Percentiles rank a stretch among this genome's conserved stretches.
These are phyloP conservation scores for Globisporangium apiculatum DNA, from an alignment of 352 stramenopile genomes.

Conservation along the genomic window DNA sequence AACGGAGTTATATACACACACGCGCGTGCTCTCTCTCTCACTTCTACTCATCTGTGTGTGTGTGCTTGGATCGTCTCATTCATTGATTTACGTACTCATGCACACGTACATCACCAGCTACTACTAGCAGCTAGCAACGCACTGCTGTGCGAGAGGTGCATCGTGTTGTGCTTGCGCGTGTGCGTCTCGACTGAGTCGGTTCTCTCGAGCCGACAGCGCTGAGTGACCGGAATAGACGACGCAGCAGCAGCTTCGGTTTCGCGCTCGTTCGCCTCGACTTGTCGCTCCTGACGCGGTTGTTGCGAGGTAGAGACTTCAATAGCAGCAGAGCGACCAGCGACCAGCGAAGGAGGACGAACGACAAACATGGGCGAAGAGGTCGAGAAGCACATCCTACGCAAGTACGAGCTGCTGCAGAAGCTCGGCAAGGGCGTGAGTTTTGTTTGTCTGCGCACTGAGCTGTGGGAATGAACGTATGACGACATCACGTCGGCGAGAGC, in stretches of 20 bases:
- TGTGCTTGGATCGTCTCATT: background rate
- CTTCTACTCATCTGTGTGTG: background rate
- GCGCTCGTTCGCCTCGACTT: too few relatives aligned
- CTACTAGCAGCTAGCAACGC: too few relatives aligned
- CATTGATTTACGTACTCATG: background rate
- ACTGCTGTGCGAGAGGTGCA: too few relatives aligned
- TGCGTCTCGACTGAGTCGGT: too few relatives aligned
- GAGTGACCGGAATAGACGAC: too few relatives aligned
- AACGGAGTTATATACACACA: background rate
- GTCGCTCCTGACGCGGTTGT: too few relatives aligned
- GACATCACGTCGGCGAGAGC: too few relatives aligned
- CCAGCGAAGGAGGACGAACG: background rate
- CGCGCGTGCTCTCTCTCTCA: background rate
- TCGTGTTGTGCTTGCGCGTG: too few relatives aligned
- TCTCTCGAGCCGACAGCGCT: too few relatives aligned
- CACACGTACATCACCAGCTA: background rate
- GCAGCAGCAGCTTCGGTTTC: too few relatives aligned
- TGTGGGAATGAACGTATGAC: background rate
- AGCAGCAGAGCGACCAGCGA: background rate
- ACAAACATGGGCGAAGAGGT: slow-evolving; percentile 87
- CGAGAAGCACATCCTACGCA: slow-evolving; percentile 90
- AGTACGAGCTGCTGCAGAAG: slow-evolving; percentile 92
- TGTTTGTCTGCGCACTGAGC: background rate
- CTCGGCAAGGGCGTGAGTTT: slow-evolving; percentile 87
- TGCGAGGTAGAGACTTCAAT: too few relatives aligned